phyloP scores from a whole-genome alignment of 179 eudicot species.

The Camellia oleifera region DNA sequence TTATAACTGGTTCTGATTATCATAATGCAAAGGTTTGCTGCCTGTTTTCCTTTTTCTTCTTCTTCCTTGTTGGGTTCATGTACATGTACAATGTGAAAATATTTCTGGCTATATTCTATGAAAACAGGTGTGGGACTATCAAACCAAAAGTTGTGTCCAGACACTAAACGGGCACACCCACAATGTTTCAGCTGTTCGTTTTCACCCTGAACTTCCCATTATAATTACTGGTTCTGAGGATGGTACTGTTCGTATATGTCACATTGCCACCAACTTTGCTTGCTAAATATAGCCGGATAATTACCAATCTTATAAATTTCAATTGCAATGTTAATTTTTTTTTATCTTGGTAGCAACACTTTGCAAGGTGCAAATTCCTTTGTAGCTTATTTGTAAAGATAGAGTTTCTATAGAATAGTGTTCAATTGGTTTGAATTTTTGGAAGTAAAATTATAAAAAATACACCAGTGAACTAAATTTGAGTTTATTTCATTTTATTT shows the following conservation, averaged over 20 bases:
- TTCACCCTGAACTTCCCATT: no score
- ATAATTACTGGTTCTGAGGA: constrained; percentile 37
- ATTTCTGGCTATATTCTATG: constrained; percentile 10
- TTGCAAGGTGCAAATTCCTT: not conserved
- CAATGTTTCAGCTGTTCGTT: constrained; percentile 62
- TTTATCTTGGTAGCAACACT: not conserved
- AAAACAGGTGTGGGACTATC: constrained; percentile 88
- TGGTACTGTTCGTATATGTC: constrained; percentile 68
- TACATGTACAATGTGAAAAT: not conserved
- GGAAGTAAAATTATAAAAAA: not conserved
- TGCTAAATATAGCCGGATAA: constrained; percentile 1
- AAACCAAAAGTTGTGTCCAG: constrained; percentile 91
- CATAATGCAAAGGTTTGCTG: not conserved
- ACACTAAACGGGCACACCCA: constrained; percentile 90
- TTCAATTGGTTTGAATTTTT: constrained; percentile 3
- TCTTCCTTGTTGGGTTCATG: not conserved
- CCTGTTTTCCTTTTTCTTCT: not conserved
- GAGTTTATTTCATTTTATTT: not conserved
- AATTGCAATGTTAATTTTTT: not conserved
- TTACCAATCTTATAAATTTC: not conserved
- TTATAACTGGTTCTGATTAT: constrained; percentile 54
- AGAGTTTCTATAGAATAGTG: not conserved
- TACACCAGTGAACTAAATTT: not conserved
- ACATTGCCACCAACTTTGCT: not conserved
- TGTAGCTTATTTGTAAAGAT: not conserved